Conservation (phyloP, 2,329 filamentous ascomycete genomes). For the Apiospora koreana region DNA sequence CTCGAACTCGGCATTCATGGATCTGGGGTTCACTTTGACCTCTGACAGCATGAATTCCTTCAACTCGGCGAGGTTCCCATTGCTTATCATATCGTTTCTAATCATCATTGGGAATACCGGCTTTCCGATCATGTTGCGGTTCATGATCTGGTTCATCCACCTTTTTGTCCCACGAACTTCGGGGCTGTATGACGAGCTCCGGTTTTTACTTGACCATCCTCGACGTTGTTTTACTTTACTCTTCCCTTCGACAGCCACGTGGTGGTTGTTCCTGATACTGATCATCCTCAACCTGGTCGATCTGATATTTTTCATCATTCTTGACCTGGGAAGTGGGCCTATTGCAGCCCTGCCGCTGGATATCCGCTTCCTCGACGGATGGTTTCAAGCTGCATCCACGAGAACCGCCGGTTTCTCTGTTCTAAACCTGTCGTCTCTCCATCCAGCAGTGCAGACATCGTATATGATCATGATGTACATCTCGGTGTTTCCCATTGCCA, state of each 20-base stretch:
- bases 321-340: conserved; percentile 76
- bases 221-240: conserved; percentile 94
- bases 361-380: conserved; percentile 77
- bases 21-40: conserved; percentile 90
- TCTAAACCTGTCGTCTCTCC: conserved; percentile 74
- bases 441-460: conserved; percentile 89
- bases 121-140: conserved; percentile 91
- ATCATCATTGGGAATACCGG: conserved; percentile 95
- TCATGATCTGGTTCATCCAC: conserved; percentile 84
- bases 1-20: conserved; percentile 85
- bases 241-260: conserved; percentile 87
- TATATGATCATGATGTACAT: conserved; percentile 99
- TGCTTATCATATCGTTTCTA: conserved; percentile 79
- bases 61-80: conserved; percentile 70
- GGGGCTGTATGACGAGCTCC: conserved; percentile 84
- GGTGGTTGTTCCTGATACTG: conserved; percentile 92
- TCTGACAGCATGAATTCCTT: conserved; percentile 95
- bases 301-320: conserved; percentile 85
- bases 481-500: conserved; percentile 94
- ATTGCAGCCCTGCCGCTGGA: conserved; percentile 71
- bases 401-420: conserved; percentile 88
- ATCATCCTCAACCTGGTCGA: conserved; percentile 81
- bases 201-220: conserved; percentile 90
- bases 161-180: conserved; percentile 64
- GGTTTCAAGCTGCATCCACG: conserved; percentile 89